Evolutionary conservation across 2,329 filamentous ascomycete genomes (phyloP), one percentile per base, ranked within the genome.

Genomic region (Arthrinium puccinioides): DNA sequence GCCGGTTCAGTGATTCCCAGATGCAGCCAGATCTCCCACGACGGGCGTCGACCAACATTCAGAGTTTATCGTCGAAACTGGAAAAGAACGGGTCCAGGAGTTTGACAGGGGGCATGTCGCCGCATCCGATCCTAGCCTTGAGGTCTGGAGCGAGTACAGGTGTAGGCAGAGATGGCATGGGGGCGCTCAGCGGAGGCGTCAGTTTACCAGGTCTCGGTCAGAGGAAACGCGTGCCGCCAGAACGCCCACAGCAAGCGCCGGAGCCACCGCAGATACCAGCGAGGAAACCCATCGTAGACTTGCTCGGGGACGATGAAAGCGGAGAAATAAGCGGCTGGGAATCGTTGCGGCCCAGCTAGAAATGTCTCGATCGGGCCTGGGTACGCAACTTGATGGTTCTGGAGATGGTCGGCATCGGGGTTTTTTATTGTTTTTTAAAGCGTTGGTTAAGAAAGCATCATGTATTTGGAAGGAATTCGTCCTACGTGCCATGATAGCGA

Each of bases 311-410:
- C 29, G 70, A 74, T 30, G 62, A 58, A 15, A 55, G 50, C n/a
- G 57, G 43, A 4, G 69, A 67, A 25, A 60, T 75, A 55, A 66
- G 67, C 10, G 64, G 69, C 16, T 78, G 73, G 72, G 70, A 76
- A 49, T 70, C 72, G 5, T 48, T 78, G 49, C 72, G 72, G 51
- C 74, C 74, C 18, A 36, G 33, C 11, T 36, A 27, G 25, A 14
- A 3, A 14, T 11, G 5, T 14, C 25, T 4, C 25, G 25, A 27
- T n/a, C n/a, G n/a, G n/a, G n/a, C n/a, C n/a, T n/a, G n/a, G n/a
- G n/a, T n/a, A n/a, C n/a, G n/a, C n/a, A n/a, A n/a, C n/a, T n/a
- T n/a, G n/a, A n/a, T n/a, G n/a, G n/a, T n/a, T n/a, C n/a, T n/a
- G n/a, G n/a, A n/a, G n/a, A n/a, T n/a, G n/a, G n/a, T n/a, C n/a